Base-by-base conservation (phyloP, 2,329 filamentous ascomycete species). In the Ascochyta viciae-villosae region DNA sequence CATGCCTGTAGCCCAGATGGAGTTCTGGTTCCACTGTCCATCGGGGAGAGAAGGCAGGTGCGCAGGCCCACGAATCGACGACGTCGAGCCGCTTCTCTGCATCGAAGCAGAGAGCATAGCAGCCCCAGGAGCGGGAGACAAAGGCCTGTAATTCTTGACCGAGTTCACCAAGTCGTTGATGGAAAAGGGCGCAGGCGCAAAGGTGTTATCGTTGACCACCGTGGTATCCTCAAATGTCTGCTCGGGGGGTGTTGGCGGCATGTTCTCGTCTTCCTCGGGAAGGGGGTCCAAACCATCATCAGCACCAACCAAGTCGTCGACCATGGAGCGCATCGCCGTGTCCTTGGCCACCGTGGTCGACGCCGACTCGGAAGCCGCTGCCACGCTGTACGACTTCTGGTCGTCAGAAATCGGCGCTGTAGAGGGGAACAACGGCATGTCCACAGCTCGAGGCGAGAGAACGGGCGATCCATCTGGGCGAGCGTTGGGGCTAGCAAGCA, bases 311-410 rank as follows among this genome's bases (percentile, higher is more conserved):
- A 87, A 74, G 54, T 83, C 78, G 61, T 87, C 82, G 13, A 87
- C 84, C 84, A 87, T 86, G 9, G 78, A 79, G 58, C 79, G 79
- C 76, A 85, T 82, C 23, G 80, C 80, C n/a, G 75, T 76, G 53
- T 83, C 81, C 47, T 75, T 76, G 8, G 74, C 71, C 19, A 74
- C 42, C 15, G 66, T 68, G 43, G 78, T 76, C 5, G 81, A 81
- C 19, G 81, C 78, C n/a, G 81, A 79, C 51, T 83, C 81, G 4
- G 81, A 82, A 16, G 63, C 67, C 12, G 73, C 74, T 31, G 68
- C 67, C 44, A 75, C 66, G 35, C 70, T 71, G 39, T 68, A 60
- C 8, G 72, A 70, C 44, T 70, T 72, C 54, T 76, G 73, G 43
- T 76, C 73, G 27, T 76, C 75, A 6, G 72, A 51, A 23, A 73